Evolutionary conservation across 768 basidiomycete species (phyloP).

Genomic region (Hericium erinaceus): DNA sequence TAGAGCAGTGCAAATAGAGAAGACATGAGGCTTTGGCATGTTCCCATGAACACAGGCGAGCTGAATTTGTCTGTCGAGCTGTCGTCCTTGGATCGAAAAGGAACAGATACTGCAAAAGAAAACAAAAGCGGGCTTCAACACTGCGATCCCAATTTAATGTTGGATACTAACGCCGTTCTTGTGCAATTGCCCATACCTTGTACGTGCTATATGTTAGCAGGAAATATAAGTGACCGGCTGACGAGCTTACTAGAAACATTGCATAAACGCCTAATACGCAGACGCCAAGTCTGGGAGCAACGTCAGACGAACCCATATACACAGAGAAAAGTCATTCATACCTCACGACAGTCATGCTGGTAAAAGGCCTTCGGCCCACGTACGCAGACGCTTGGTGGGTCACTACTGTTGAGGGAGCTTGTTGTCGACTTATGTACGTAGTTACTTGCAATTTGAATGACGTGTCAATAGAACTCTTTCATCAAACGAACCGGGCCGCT

Average conservation of each 20-base stretch:
- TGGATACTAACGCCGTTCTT: constrained; percentile 70
- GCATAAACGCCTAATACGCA: constrained; percentile 15
- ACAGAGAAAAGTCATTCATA: too few species aligned
- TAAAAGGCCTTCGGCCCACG: too few species aligned
- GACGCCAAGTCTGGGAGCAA: constrained; percentile 36
- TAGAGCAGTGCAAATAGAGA: constrained; percentile 71
- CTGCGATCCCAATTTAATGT: neutral
- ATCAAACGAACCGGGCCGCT: too few species aligned
- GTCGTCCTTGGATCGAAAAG: constrained; percentile 65
- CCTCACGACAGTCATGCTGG: too few species aligned
- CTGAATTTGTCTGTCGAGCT: constrained; percentile 64
- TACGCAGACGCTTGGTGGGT: too few species aligned
- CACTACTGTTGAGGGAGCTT: too few species aligned
- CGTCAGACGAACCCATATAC: neutral
- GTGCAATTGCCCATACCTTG: constrained; percentile 86
- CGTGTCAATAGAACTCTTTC: too few species aligned
- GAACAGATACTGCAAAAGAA: constrained; percentile 60
- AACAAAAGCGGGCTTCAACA: neutral
- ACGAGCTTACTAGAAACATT: constrained; percentile 13
- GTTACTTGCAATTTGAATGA: too few species aligned
- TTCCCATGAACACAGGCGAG: constrained; percentile 78
- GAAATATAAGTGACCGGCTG: neutral
- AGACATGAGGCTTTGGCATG: constrained; percentile 74
- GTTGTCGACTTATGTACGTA: too few species aligned
- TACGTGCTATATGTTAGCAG: neutral